phyloP scores from a whole-genome alignment of 2,329 filamentous ascomycete species.

The Calonectria henricotiae region DNA sequence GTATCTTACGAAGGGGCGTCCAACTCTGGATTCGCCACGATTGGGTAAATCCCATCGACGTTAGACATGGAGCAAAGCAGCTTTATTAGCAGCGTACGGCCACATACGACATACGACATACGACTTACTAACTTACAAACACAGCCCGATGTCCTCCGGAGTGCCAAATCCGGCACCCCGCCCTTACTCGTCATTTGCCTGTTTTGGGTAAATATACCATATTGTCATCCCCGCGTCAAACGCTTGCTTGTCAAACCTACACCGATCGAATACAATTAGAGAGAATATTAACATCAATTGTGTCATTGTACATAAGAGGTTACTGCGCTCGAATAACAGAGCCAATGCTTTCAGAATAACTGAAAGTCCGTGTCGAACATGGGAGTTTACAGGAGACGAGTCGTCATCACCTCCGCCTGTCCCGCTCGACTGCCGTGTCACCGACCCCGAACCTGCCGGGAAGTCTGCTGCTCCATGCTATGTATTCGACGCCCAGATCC shows the following conservation, averaged over 20 bases:
- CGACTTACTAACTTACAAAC: neutral
- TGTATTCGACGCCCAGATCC: conserved; percentile 17
- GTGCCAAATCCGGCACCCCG: conserved; percentile 12
- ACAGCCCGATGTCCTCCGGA: neutral
- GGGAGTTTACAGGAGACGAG: neutral
- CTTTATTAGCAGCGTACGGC: no score
- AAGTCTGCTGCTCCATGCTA: conserved; percentile 2
- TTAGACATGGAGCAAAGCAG: conserved; percentile 8
- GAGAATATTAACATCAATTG: conserved; percentile 21
- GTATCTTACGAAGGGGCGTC: neutral
- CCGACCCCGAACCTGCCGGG: conserved; percentile 28
- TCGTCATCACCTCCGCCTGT: conserved; percentile 30
- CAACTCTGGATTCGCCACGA: neutral
- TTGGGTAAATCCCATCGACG: neutral
- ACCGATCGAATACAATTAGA: neutral
- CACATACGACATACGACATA: neutral
- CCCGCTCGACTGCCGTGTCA: conserved; percentile 14
- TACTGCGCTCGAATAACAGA: neutral
- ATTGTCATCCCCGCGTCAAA: neutral
- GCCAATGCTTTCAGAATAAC: neutral
- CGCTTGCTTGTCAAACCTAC: conserved; percentile 3
- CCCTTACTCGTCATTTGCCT: conserved; percentile 3
- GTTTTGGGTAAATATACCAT: conserved; percentile 5
- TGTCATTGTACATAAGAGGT: neutral
- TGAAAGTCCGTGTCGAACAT: neutral